phyloP scores from a whole-genome alignment of 2,329 filamentous ascomycete genomes.

The Macroventuria anomochaeta region DNA sequence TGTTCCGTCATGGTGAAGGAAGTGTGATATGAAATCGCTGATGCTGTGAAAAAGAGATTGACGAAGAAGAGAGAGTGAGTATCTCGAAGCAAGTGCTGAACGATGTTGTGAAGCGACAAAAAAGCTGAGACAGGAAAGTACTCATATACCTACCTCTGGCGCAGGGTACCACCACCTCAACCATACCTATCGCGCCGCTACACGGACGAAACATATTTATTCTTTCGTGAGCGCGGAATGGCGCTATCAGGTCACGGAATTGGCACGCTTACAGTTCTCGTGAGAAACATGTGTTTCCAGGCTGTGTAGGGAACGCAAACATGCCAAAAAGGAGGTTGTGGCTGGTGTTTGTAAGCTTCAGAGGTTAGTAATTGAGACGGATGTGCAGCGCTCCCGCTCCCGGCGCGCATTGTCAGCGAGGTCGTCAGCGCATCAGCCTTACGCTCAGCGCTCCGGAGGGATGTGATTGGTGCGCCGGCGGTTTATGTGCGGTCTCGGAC shows the following conservation, averaged over 20 bases:
- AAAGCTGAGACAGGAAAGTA: neutral
- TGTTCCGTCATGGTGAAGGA: conserved; percentile 35
- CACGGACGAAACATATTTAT: conserved; percentile 1
- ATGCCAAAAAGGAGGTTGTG: neutral
- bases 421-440: conserved; percentile 1
- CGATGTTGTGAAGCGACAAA: neutral
- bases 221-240: neutral
- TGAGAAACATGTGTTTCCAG: neutral
- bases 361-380: neutral
- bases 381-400: conserved; percentile 2
- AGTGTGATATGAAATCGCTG: neutral
- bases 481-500: neutral
- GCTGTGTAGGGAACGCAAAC: neutral
- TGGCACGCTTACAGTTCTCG: neutral
- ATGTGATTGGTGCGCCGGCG: neutral
- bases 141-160: conserved; percentile 4
- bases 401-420: neutral
- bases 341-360: conserved; percentile 11
- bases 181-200: neutral
- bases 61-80: neutral
- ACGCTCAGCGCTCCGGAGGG: too few relatives aligned
- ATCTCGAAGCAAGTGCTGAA: neutral
- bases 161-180: neutral
- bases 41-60: neutral
- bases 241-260: neutral